Conservation (phyloP, 139 green algal genomes). For the Chlorella sp. region DNA sequence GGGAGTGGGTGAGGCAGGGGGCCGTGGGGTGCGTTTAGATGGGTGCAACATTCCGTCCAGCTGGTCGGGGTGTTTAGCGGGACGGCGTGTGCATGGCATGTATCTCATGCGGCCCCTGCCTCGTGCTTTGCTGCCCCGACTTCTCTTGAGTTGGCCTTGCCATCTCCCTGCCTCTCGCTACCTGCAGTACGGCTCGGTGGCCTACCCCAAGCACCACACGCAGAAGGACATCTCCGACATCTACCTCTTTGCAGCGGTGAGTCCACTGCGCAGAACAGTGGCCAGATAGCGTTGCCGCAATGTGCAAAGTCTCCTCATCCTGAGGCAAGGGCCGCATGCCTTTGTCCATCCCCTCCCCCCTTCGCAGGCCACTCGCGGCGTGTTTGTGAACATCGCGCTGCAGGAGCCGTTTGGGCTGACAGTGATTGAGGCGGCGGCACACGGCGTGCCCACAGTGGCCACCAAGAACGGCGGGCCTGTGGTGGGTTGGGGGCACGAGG, state of each 20-base stretch:
- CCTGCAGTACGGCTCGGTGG: constrained; percentile 69
- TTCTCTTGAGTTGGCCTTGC: not conserved
- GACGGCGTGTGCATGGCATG: too few relatives aligned
- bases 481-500: too few relatives aligned
- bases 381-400: constrained; percentile 89
- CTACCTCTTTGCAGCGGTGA: constrained; percentile 80
- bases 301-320: too few relatives aligned
- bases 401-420: constrained; percentile 98
- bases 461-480: constrained; percentile 91
- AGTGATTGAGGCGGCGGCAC: constrained; percentile 93
- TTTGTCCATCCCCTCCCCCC: too few relatives aligned
- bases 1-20: too few relatives aligned
- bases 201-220: constrained; percentile 95
- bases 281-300: too few relatives aligned
- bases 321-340: too few relatives aligned
- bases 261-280: not conserved
- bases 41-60: too few relatives aligned
- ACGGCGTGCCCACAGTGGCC: constrained; percentile 95
- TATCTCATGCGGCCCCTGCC: too few relatives aligned
- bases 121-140: too few relatives aligned
- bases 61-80: too few relatives aligned
- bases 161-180: not conserved
- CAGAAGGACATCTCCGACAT: constrained; percentile 95
- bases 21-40: too few relatives aligned
- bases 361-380: constrained; percentile 71